A percentile compares a stretch with the other conserved stretches of the same genome.
Conservation (phyloP, 139 green algal genomes). For the Coelastrella sp. region DNA sequence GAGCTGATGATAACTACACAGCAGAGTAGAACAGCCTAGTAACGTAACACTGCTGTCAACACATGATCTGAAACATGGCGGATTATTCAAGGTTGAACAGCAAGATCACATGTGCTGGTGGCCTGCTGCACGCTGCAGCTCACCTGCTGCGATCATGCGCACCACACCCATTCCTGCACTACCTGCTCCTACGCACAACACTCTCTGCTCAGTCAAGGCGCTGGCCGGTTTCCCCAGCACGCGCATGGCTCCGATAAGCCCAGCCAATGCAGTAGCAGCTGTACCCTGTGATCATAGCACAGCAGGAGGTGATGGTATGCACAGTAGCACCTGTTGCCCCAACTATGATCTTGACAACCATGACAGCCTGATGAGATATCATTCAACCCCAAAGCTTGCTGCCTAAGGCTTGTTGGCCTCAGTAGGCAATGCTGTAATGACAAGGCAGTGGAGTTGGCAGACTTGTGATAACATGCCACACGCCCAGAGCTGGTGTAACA, state of each 20-base stretch:
- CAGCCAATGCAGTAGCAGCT: constrained; percentile 70
- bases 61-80: too few species aligned
- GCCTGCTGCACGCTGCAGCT: neutral
- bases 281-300: constrained; percentile 70
- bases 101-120: neutral
- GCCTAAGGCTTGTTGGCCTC: too few species aligned
- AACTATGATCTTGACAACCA: neutral
- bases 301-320: neutral
- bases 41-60: neutral
- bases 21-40: neutral
- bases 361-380: too few species aligned
- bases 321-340: neutral
- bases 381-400: too few species aligned
- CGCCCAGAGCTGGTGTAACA: too few species aligned
- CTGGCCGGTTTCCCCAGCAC: constrained; percentile 45
- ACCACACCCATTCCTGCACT: constrained; percentile 73
- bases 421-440: too few species aligned
- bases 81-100: too few species aligned
- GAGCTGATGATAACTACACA: too few species aligned
- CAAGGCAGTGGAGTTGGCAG: too few species aligned
- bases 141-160: constrained; percentile 73
- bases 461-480: too few species aligned
- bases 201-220: constrained; percentile 72
- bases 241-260: constrained; percentile 63
- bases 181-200: constrained; percentile 80